Percentiles rank a stretch among this genome's conserved stretches.
phyloP scores from a whole-genome alignment of 129 eudicot genomes.

The Helianthus tuberosus region DNA sequence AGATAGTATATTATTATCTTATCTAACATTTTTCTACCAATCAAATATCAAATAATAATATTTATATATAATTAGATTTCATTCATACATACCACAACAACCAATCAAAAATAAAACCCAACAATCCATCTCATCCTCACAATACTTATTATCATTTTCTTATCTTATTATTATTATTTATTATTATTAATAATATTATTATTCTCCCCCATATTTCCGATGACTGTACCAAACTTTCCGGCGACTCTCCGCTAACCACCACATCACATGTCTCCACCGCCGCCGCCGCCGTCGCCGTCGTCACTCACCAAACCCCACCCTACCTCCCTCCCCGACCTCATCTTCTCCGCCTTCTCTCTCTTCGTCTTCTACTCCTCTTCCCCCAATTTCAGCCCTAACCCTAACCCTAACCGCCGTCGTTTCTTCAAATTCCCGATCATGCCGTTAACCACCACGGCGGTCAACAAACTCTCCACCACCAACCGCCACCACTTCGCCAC shows the following conservation, averaged over 20 bases:
- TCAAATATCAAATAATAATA: no score
- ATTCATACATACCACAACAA: no score
- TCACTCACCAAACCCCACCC: constrained; percentile 41
- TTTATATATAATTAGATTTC: no score
- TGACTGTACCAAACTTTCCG: no score
- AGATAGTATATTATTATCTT: no score
- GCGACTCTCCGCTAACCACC: neutral
- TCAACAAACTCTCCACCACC: constrained; percentile 30
- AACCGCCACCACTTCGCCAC: constrained; percentile 49
- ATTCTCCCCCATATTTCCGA: no score
- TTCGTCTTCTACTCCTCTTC: constrained; percentile 58
- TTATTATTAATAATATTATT: no score
- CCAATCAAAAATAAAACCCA: no score
- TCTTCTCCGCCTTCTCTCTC: constrained; percentile 68
- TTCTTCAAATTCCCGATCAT: constrained; percentile 39
- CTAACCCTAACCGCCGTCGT: constrained; percentile 33
- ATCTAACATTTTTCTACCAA: no score
- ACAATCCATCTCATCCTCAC: no score
- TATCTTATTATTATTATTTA: no score
- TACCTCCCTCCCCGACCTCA: constrained; percentile 50
- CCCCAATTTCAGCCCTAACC: constrained; percentile 40
- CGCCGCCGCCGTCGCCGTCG: constrained; percentile 39
- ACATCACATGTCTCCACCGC: constrained; percentile 37
- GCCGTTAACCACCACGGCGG: constrained; percentile 34
- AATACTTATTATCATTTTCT: no score